Evolutionary conservation across 2,329 filamentous ascomycete species (phyloP).

Genomic region (Penicillium polonicum): DNA sequence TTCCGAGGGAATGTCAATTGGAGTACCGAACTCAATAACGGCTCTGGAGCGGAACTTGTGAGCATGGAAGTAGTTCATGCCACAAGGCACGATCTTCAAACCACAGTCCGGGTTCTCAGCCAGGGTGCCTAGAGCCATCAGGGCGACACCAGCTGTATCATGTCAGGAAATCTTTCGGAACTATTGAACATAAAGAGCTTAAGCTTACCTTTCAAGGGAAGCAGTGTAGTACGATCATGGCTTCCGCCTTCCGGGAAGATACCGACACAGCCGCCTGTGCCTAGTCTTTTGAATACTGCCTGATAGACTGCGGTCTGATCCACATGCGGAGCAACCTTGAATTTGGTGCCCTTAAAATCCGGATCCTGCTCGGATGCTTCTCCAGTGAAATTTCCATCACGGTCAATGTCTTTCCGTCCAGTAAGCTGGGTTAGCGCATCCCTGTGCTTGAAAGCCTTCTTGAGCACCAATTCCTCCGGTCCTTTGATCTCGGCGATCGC

Average conservation of each 20-base stretch:
- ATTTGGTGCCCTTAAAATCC: conserved; percentile 74
- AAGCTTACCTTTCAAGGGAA: conserved; percentile 73
- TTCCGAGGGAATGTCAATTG: conserved; percentile 79
- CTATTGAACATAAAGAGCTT: conserved; percentile 9
- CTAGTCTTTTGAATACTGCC: conserved; percentile 81
- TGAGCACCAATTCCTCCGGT: conserved; percentile 77
- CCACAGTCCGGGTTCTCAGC: conserved; percentile 82
- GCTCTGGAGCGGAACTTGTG: conserved; percentile 97
- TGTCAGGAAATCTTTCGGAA: background rate
- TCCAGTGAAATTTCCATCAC: conserved; percentile 61
- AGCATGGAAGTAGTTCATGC: conserved; percentile 99
- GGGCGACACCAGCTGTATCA: conserved; percentile 76
- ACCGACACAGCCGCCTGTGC: conserved; percentile 81
- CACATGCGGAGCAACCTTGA: conserved; percentile 86
- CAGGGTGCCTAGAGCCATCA: conserved; percentile 92
- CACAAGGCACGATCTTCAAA: conserved; percentile 90
- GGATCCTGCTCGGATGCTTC: conserved; percentile 54
- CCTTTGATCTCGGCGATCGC: conserved; percentile 81
- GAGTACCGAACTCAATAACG: conserved; percentile 90
- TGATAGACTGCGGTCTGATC: conserved; percentile 93
- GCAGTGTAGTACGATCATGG: conserved; percentile 86
- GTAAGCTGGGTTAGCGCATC: conserved; percentile 78
- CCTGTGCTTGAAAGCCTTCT: conserved; percentile 79
- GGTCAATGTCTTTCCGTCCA: conserved; percentile 69
- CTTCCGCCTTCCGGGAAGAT: conserved; percentile 98